Evolutionary conservation across 2,329 filamentous ascomycete genomes (phyloP), one percentile per base, ranked within the genome.

Genomic region (Scolecobasidium constrictum): DNA sequence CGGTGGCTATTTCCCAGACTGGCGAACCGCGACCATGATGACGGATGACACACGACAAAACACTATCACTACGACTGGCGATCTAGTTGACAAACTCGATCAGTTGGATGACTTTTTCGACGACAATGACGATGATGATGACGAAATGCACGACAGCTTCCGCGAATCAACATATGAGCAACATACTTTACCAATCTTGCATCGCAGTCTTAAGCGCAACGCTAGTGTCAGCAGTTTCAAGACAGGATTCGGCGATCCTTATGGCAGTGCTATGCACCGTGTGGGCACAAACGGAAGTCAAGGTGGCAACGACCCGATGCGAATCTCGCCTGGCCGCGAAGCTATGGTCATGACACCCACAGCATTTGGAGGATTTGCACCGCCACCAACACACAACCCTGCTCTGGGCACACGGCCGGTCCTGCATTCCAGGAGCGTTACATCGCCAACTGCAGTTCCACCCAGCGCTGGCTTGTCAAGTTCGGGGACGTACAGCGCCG

Each of bases 151-250:
- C 1, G 26, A 31, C 26, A 31, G 9, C 9, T 31, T 31, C 26
- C 83, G 80, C 9, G 85, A 88, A 17, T 80, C 86, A 56, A 66
- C 95, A 1, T 95, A 96, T 60, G 88, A 95, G 53, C 86, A 94
- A 59, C 86, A 94, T 56, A 93, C 92, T 5, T 71, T 92, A 9
- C 90, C 90, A 0, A 93, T 95, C 40, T 66, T 95, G 4, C 83
- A 92, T 52, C 85, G 92, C 55, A 92, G 86, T 1, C 70, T 83
- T 18, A 75, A 72, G 17, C 56, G 85, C 9, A 90, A 79, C 49
- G 81, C 82, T 28, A 83, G 77, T 40, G 75, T 78, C 1, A 74
- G 75, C 0, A 83, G 81, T 0, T 92, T 96, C 60, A 86, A 94
- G 52, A 93, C 88, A 53, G 86, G 86, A 4, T 90, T 95, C 52